Conservation (phyloP, 306 rosid genomes). For the Betula pendula region DNA sequence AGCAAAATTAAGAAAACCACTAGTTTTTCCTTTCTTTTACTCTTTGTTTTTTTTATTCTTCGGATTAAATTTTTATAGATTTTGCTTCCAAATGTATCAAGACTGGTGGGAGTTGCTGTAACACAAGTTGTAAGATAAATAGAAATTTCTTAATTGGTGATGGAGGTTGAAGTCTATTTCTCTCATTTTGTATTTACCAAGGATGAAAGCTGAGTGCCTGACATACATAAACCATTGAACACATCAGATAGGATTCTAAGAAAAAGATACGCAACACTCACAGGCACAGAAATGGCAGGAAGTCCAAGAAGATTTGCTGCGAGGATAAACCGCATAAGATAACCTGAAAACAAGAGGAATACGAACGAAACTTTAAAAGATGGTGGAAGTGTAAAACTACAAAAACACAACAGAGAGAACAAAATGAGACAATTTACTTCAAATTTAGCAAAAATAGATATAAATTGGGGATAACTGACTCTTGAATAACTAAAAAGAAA, state of each 20-base stretch:
- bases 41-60: not conserved
- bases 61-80: not conserved
- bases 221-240: not conserved
- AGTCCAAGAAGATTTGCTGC: conserved; percentile 81
- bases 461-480: not conserved
- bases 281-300: conserved; percentile 94
- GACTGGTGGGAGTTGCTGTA: not conserved
- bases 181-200: no score
- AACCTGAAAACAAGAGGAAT: conserved; percentile 42
- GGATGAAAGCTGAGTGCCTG: not conserved
- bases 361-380: conserved; percentile 6
- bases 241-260: not conserved
- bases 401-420: no score
- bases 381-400: conserved; percentile 13
- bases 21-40: not conserved
- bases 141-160: not conserved
- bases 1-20: not conserved
- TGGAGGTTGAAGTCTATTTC: not conserved
- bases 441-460: conserved; percentile 5
- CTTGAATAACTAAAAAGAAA: no score
- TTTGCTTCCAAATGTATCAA: not conserved
- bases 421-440: not conserved
- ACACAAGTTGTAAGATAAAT: not conserved
- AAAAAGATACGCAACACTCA: conserved; percentile 39
- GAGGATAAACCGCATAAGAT: conserved; percentile 78